Evolutionary conservation across 345 rosid species (phyloP).

Genomic region (Leavenworthia alabamica): DNA sequence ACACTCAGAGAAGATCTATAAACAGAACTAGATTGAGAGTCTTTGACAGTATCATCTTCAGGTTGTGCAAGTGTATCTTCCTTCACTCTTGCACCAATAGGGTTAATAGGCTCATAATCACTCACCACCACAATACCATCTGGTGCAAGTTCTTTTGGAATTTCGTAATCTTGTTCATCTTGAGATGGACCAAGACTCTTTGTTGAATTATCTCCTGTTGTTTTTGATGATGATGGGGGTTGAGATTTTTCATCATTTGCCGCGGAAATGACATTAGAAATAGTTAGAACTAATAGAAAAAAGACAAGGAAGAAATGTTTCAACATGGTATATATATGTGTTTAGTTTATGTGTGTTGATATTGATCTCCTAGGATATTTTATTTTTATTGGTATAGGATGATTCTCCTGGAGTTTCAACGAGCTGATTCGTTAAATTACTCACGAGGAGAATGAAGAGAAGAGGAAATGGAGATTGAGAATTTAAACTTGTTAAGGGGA

Average conservation of each 20-base stretch:
- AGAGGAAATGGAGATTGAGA: neutral
- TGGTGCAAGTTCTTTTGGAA: slow-evolving; percentile 30
- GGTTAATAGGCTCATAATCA: slow-evolving; percentile 21
- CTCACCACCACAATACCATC: slow-evolving; percentile 18
- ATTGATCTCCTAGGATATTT: too few species aligned
- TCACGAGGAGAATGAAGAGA: neutral
- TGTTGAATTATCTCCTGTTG: slow-evolving; percentile 1
- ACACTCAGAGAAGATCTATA: slow-evolving; percentile 1
- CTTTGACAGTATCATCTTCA: neutral
- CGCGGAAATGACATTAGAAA: slow-evolving; percentile 9
- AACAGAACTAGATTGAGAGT: neutral
- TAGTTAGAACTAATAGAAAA: neutral
- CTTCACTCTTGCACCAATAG: neutral
- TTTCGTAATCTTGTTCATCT: slow-evolving; percentile 30
- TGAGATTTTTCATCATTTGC: slow-evolving; percentile 13
- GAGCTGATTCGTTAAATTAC: neutral
- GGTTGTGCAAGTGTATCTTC: slow-evolving; percentile 11
- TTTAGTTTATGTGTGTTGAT: too few species aligned
- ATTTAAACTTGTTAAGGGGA: too few species aligned
- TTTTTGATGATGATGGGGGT: neutral
- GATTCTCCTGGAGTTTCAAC: neutral
- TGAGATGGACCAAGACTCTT: slow-evolving; percentile 31
- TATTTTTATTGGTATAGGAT: too few species aligned
- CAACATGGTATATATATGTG: too few species aligned
- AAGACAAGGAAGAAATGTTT: neutral